These are phyloP conservation scores for Candida coquimbonensis DNA, from an alignment of 805 yeast species.

Conservation along the genomic window DNA sequence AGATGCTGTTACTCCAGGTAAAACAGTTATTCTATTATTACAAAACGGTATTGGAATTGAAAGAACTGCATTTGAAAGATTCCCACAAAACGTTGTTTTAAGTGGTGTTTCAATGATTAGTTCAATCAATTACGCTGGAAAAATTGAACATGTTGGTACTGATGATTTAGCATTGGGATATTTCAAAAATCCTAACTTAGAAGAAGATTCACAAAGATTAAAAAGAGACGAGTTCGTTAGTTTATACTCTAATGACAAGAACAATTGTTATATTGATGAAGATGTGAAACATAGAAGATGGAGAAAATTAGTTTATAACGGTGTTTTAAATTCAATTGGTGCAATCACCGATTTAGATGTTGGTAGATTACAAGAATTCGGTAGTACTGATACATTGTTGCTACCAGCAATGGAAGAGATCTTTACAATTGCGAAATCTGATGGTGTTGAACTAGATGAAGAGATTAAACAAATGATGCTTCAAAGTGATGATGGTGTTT, in stretches of 20 bases:
- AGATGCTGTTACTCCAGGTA: constrained; percentile 38
- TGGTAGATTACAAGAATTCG: constrained; percentile 44
- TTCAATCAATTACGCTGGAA: constrained; percentile 40
- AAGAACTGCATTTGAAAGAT: constrained; percentile 40
- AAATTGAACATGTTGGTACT: constrained; percentile 37
- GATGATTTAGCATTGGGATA: constrained; percentile 43
- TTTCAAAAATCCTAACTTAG: constrained; percentile 33
- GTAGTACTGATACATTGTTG: constrained; percentile 33
- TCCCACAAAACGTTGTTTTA: constrained; percentile 43
- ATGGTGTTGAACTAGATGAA: constrained; percentile 48
- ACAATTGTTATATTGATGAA: constrained; percentile 33
- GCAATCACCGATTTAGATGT: constrained; percentile 53
- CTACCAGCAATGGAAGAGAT: constrained; percentile 67
- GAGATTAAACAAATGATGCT: constrained; percentile 43
- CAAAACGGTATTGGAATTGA: constrained; percentile 64
- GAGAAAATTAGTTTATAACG: constrained; percentile 64
- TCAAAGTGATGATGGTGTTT: constrained; percentile 51
- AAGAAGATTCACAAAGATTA: constrained; percentile 18
- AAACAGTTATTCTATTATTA: constrained; percentile 44
- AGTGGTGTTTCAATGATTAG: constrained; percentile 62
- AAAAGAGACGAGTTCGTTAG: constrained; percentile 38
- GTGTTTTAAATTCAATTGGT: constrained; percentile 55
- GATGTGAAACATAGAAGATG: constrained; percentile 51
- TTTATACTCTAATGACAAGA: constrained; percentile 38
- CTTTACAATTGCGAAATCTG: constrained; percentile 58